These are phyloP conservation scores for Pythium rishiriense DNA, from an alignment of 352 stramenopile genomes.

Conservation along the genomic window DNA sequence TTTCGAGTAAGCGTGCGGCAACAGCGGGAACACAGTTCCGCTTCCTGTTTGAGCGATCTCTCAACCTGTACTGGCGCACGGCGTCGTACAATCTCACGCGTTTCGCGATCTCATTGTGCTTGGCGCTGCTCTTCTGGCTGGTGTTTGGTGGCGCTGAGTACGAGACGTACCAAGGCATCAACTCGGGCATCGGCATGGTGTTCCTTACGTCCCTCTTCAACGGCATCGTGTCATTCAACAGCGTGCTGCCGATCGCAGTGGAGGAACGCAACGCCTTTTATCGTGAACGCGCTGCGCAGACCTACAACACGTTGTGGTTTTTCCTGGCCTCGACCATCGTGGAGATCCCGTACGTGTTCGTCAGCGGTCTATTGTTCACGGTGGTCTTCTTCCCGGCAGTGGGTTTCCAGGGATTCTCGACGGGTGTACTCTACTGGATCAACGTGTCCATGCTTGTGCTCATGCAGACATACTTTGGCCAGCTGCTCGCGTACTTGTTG, in stretches of 20 bases:
- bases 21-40: constrained; percentile 21
- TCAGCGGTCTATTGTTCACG: constrained; percentile 30
- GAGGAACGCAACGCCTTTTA: constrained; percentile 86
- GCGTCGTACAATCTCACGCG: constrained; percentile 71
- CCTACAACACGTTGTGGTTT: constrained; percentile 83
- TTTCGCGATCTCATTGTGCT: constrained; percentile 47
- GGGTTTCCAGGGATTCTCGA: constrained; percentile 30
- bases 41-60: constrained; percentile 42
- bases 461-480: constrained; percentile 59
- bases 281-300: constrained; percentile 79
- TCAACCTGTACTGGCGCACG: constrained; percentile 68
- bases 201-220: constrained; percentile 74
- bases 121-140: constrained; percentile 65
- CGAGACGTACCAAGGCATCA: constrained; percentile 30
- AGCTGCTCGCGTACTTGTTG: constrained; percentile 58
- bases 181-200: constrained; percentile 52
- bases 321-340: constrained; percentile 51
- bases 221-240: constrained; percentile 64
- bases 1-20: constrained; percentile 23
- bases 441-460: constrained; percentile 58
- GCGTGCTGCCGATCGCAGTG: constrained; percentile 55
- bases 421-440: constrained; percentile 60
- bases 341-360: constrained; percentile 56
- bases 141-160: constrained; percentile 42
- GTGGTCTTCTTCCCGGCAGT: constrained; percentile 65